These are phyloP conservation scores for Fusarium austroafricanum DNA, from an alignment of 2,329 filamentous ascomycete genomes.

Conservation along the genomic window DNA sequence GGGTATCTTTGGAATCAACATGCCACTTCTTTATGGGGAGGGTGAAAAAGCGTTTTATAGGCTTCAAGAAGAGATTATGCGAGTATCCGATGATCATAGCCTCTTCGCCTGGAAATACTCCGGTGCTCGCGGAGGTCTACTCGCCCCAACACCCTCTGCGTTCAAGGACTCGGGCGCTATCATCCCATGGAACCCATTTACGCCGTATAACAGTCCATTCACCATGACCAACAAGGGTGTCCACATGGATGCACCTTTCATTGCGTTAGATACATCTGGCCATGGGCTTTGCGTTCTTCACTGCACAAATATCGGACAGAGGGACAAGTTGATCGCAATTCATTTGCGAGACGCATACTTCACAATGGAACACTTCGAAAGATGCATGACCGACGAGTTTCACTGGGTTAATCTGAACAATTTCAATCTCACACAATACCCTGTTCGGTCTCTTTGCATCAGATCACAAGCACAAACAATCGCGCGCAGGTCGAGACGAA, in stretches of 20 bases:
- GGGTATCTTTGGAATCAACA: constrained; percentile 8
- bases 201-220: not conserved
- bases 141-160: not conserved
- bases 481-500: fast-evolving
- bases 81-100: not conserved
- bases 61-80: constrained; percentile 19
- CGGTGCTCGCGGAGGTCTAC: not conserved
- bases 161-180: constrained; percentile 1
- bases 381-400: not conserved
- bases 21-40: constrained; percentile 6
- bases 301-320: not conserved
- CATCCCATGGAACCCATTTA: constrained; percentile 10
- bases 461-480: fast-evolving
- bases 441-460: not conserved
- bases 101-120: constrained; percentile 4
- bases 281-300: constrained; percentile 9
- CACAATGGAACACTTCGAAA: constrained; percentile 31
- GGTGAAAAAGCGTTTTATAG: constrained; percentile 12
- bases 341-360: constrained; percentile 3
- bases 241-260: constrained; percentile 8
- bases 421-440: not conserved
- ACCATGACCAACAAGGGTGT: constrained; percentile 21
- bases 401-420: not conserved
- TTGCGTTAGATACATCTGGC: not conserved
- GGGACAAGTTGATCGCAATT: not conserved